phyloP scores from a whole-genome alignment of 192 early-diverging fungal species.

The Backusella sp. region DNA sequence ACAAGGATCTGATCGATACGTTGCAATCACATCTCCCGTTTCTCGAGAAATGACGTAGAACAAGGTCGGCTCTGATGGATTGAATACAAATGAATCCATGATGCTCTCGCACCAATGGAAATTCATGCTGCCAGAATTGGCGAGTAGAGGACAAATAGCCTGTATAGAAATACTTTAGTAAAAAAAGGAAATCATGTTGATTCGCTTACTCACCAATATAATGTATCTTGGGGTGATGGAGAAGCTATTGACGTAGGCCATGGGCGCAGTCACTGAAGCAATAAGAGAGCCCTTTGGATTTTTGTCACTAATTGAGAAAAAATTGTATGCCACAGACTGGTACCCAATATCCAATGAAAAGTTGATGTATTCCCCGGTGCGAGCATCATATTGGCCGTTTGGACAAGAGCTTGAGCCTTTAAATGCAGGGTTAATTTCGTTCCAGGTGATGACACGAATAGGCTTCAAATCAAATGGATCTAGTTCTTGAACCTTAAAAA shows the following conservation, averaged over 20 bases:
- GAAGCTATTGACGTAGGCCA: slow-evolving; percentile 77
- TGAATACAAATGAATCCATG: slow-evolving; percentile 71
- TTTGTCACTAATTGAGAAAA: slow-evolving; percentile 60
- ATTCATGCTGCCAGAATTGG: slow-evolving; percentile 58
- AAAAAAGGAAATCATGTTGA: background rate
- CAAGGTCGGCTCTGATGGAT: slow-evolving; percentile 49
- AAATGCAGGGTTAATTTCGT: slow-evolving; percentile 65
- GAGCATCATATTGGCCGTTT: slow-evolving; percentile 67
- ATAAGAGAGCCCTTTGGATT: slow-evolving; percentile 66
- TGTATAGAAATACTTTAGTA: background rate
- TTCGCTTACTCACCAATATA: slow-evolving; percentile 49
- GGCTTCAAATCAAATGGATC: slow-evolving; percentile 67
- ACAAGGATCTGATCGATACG: slow-evolving; percentile 63
- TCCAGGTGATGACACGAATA: slow-evolving; percentile 53
- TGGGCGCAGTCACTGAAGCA: slow-evolving; percentile 59
- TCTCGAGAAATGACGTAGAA: slow-evolving; percentile 77
- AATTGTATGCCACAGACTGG: slow-evolving; percentile 62
- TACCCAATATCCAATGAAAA: slow-evolving; percentile 71
- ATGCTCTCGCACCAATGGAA: slow-evolving; percentile 72
- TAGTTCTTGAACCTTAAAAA: slow-evolving; percentile 56
- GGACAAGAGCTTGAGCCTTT: slow-evolving; percentile 64
- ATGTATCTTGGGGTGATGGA: slow-evolving; percentile 71
- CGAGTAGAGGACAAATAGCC: slow-evolving; percentile 48
- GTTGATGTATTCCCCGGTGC: slow-evolving; percentile 73
- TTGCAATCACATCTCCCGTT: slow-evolving; percentile 62